Conservation (phyloP, 2,329 filamentous ascomycete genomes). For the Coniochaeta hoffmannii region DNA sequence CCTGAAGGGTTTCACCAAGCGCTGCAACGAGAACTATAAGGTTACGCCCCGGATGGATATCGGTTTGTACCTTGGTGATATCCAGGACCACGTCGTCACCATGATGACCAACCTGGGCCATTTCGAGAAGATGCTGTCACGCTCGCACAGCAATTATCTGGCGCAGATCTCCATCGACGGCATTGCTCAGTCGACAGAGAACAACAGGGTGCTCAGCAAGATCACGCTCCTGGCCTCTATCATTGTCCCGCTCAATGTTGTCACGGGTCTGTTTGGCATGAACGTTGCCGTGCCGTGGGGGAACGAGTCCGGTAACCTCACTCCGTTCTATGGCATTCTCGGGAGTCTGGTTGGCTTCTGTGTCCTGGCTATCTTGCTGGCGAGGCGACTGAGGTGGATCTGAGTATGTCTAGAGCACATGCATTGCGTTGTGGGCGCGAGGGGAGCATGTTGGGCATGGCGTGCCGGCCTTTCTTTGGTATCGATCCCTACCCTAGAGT, state of each 20-base stretch:
- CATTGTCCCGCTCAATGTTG: constrained; percentile 89
- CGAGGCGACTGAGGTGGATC: constrained; percentile 24
- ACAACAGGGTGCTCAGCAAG: constrained; percentile 86
- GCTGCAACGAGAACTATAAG: constrained; percentile 95
- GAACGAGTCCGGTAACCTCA: constrained; percentile 40
- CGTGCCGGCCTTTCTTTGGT: not conserved
- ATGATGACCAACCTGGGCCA: constrained; percentile 97
- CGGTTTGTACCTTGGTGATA: constrained; percentile 91
- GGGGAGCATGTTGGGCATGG: not conserved
- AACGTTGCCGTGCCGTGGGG: constrained; percentile 68
- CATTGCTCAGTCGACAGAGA: constrained; percentile 78
- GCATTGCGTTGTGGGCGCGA: not conserved
- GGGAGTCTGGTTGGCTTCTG: constrained; percentile 47
- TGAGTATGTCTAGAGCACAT: not conserved
- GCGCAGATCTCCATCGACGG: constrained; percentile 91
- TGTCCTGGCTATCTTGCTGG: constrained; percentile 35
- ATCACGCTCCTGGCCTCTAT: constrained; percentile 92
- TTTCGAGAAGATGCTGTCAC: constrained; percentile 95
- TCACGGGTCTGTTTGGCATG: constrained; percentile 85
- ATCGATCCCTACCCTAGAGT: not conserved
- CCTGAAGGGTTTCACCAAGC: constrained; percentile 93
- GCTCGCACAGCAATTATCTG: constrained; percentile 92
- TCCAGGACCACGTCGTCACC: constrained; percentile 97
- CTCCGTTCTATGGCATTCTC: constrained; percentile 45
- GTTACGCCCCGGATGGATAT: constrained; percentile 95